Base-by-base conservation (phyloP, 129 eudicot genomes). In the Silybum marianum region DNA sequence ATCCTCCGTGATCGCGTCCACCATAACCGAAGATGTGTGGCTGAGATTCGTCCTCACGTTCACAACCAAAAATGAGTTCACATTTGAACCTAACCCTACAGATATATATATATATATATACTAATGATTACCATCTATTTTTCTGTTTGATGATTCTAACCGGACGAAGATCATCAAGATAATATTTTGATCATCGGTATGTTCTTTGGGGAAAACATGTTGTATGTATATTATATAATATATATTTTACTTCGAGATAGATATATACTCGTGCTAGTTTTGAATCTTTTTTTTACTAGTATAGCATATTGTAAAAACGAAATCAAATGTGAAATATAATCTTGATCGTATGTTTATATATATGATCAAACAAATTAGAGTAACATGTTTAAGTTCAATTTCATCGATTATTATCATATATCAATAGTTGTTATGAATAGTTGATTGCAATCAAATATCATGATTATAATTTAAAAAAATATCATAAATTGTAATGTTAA, bases 211-310 rank as follows among this genome's bases (percentile, higher is more conserved):
- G 63, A 44, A 66, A 72, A 7, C 10, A 16, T 51, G 65, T 58
- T 83, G 79, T 63, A 36, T 83, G 86, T 83, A 83, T 72, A 83
- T 72, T 83, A 78, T 58, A 54, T 54, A 54, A 16, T 16, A 54
- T 54, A 54, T 54, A 54, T 83, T 28, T 28, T 21, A 76, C 19
- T 42, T 21, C 63, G 60, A 26, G 22, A 82, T 46, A 69, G 36
- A 74, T 80, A 74, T 72, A 72, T 74, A 74, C 71, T 54, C 11
- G 16, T 75, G 46, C 30, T 75, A 75, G 85, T 74, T 44, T 46
- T 74, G 46, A 18, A 44, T 82, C 30, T 79, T 75, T 79, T 40
- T 51, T 77, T 77, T 48, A 69, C 3, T 76, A 76, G 78, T 38
- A 22, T 83, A 71, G 74, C 36, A 32, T 82, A 42, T 40, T 54